A percentile compares a stretch with the other conserved stretches of the same genome.
Evolutionary conservation across 2,329 filamentous ascomycete genomes (phyloP).

Genomic region (Fusarium compactum): DNA sequence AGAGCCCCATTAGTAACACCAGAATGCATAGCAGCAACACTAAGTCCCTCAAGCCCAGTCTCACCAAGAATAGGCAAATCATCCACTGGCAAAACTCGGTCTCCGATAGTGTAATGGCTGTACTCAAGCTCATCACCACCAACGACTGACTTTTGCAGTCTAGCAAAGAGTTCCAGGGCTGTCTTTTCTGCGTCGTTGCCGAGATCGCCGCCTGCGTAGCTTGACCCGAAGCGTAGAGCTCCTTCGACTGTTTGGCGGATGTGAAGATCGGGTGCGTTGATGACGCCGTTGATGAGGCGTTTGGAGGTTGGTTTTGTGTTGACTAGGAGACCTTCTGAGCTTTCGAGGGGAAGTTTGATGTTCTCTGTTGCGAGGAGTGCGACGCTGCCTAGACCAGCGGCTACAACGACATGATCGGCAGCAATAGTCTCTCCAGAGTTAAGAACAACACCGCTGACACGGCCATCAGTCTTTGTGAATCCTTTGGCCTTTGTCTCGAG

Average conservation of each 20-base stretch:
- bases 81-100: slow-evolving; percentile 24
- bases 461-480: not conserved
- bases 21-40: slow-evolving; percentile 35
- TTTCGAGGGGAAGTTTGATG: slow-evolving; percentile 6
- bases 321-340: slow-evolving; percentile 26
- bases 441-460: slow-evolving; percentile 10
- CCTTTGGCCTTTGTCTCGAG: not conserved
- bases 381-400: slow-evolving; percentile 30
- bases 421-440: slow-evolving; percentile 9
- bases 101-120: slow-evolving; percentile 22
- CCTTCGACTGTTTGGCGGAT: slow-evolving; percentile 30
- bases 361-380: slow-evolving; percentile 16
- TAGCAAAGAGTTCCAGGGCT: slow-evolving; percentile 14
- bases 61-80: slow-evolving; percentile 32
- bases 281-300: slow-evolving; percentile 7
- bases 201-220: slow-evolving; percentile 18
- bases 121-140: slow-evolving; percentile 19
- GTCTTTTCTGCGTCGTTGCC: slow-evolving; percentile 29
- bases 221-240: slow-evolving; percentile 16
- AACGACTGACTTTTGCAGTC: not conserved
- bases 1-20: slow-evolving; percentile 36
- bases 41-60: slow-evolving; percentile 20
- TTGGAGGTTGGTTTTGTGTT: slow-evolving; percentile 24
- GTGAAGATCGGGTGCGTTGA: slow-evolving; percentile 28
- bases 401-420: slow-evolving; percentile 26